These are phyloP conservation scores for Ustilago esculenta DNA, from an alignment of 1,284 basidiomycete genomes.

Conservation along the genomic window DNA sequence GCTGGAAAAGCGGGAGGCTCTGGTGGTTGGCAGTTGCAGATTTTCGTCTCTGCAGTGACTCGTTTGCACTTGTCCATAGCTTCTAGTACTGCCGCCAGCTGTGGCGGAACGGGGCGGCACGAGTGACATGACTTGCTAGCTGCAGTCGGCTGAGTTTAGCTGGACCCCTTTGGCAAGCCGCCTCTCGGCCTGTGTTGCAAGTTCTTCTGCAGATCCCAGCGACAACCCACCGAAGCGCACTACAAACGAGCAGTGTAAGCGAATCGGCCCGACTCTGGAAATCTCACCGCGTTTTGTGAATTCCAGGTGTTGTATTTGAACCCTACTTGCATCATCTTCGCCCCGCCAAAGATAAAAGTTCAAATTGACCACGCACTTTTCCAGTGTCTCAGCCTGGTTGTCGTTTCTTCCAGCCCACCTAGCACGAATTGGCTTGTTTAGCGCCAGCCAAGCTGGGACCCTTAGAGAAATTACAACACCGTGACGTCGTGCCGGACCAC, in stretches of 20 bases:
- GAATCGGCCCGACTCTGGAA: neutral
- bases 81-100: slow-evolving; percentile 1
- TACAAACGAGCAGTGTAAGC: too few species aligned
- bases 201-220: slow-evolving; percentile 16
- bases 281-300: neutral
- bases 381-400: too few species aligned
- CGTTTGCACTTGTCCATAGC: neutral
- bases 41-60: neutral
- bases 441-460: slow-evolving; percentile 33
- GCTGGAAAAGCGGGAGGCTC: too few species aligned
- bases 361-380: neutral
- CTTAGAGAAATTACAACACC: slow-evolving; percentile 7
- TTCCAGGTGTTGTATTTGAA: slow-evolving; percentile 3
- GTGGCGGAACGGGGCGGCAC: neutral
- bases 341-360: neutral
- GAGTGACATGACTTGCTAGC: neutral
- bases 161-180: slow-evolving; percentile 14
- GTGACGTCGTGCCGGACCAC: slow-evolving; percentile 29
- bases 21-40: too few species aligned
- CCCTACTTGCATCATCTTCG: slow-evolving; percentile 25
- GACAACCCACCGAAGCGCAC: slow-evolving; percentile 3
- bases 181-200: too few species aligned
- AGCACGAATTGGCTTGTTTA: slow-evolving; percentile 21
- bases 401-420: slow-evolving; percentile 37
- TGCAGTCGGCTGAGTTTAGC: slow-evolving; percentile 3